phyloP scores from a whole-genome alignment of 306 rosid species.

The Albizia julibrissin region DNA sequence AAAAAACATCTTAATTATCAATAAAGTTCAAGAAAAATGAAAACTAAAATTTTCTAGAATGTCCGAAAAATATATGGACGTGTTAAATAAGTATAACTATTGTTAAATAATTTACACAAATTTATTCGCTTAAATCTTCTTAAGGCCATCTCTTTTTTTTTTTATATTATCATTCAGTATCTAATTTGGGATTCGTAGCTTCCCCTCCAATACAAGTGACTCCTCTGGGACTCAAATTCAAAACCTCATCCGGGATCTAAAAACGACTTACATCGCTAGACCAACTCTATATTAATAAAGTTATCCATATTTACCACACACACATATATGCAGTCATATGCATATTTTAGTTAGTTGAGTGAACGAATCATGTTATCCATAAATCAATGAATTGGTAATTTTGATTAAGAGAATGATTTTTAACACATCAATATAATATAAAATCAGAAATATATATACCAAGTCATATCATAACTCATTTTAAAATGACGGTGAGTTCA shows the following conservation, averaged over 20 bases:
- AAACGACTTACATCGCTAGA: accelerated
- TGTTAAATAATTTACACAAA: no score
- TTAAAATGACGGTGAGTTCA: not conserved
- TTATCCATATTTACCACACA: not conserved
- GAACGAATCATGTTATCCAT: not conserved
- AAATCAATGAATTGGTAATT: not conserved
- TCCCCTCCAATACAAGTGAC: no score
- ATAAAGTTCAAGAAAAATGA: not conserved
- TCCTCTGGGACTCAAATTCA: no score
- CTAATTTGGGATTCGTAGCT: accelerated
- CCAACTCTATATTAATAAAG: no score
- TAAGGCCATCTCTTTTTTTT: no score
- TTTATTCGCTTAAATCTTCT: no score
- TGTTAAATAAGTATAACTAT: not conserved
- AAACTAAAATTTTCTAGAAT: not conserved
- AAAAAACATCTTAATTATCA: no score
- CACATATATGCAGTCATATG: no score
- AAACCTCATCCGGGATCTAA: no score
- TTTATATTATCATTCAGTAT: no score
- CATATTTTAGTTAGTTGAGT: not conserved
- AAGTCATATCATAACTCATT: not conserved
- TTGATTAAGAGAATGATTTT: not conserved
- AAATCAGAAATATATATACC: not conserved
- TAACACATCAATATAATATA: not conserved
- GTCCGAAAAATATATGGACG: not conserved